Evolutionary conservation across 768 basidiomycete species (phyloP), one percentile per base, ranked within the genome.

Genomic region (Leccinum variicolor): DNA sequence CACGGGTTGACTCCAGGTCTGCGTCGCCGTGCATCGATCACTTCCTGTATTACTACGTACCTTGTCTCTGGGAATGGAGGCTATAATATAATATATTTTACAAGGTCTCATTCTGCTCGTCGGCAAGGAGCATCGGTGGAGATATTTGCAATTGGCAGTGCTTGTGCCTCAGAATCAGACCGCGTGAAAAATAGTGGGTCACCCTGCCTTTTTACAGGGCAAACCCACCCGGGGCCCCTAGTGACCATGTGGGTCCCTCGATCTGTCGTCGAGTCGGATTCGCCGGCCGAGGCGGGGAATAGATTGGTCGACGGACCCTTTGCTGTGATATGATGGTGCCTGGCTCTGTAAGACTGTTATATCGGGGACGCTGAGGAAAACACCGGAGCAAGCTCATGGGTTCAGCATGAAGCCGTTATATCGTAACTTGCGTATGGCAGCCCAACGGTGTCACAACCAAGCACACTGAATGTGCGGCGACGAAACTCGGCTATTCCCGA

Each of bases 401-500:
- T 39, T 39, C 39, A 39, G 9, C 36, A n/a, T 36, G 34, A 36
- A 17, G 36, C 17, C 17, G 17, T 39, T n/a, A 9, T n/a, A n/a
- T 5, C 39, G 39, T 2, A 9, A 39, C 9, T 39, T 39, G 34
- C 14, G 34, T 17, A 36, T 15, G 15, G 36, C 17, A 36, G 15
- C 1, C 15, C 2, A 4, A n/a, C 9, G 3, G 3, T 8, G 25
- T n/a, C n/a, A 25, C 23, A 14, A 33, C 31, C 13, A 33, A 33
- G 31, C 11, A 31, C 4, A n/a, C n/a, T n/a, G n/a, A 34, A 14
- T 15, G 14, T 33, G 33, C 5, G 0, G 33, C 39, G n/a, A n/a
- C n/a, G n/a, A n/a, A 14, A 31, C 1, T 46, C 56, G 56, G 56
- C 17, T 15, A 17, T 39, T 52, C 7, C 62, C 62, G 62, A 48